Base-by-base conservation (phyloP, 176 grass and related monocot genomes). In the Areca catechu region DNA sequence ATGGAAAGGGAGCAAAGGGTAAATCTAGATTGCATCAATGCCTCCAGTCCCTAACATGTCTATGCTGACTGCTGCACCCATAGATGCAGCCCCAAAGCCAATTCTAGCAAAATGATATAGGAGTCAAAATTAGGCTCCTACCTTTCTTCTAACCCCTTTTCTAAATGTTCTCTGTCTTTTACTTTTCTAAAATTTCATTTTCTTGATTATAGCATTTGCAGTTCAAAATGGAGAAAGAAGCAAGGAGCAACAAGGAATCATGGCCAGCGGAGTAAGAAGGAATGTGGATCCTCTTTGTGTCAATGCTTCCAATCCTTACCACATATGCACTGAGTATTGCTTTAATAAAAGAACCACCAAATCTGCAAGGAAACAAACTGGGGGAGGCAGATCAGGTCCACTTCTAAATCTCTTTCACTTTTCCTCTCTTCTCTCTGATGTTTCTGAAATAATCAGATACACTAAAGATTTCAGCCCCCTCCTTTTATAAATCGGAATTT, bases 221-320 rank as follows among this genome's bases (percentile, higher is more conserved):
- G 80, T 47, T 21, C 77, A 73, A 79, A 88, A 88, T 82, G 84
- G 80, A 57, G 23, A 63, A 19, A 67, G 64, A 49, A 88, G 79
- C 65, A 69, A 73, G 14, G 78, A 58, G 30, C 65, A 79, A 4
- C 54, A 71, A 50, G 66, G 51, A 16, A 53, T 49, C 64, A 53
- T 67, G 49, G 30, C 54, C 82, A 73, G 56, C 63, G 62, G 17
- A 79, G 71, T 4, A 74, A 68, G 76, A 66, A 68, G 25, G 80
- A 37, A 10, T 37, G 75, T 23, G 79, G 79, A 50, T 84, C 83
- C 89, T n/a, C 58, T 95, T 61, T 88, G 84, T 66, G 66, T 95
- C 61, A 88, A 54, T 68, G 89, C 28, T 49, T 25, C 51, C n/a
- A 27, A 37, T 19, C 47, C 20, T 20, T 54, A 18, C 20, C 20